Conservation (phyloP, 345 rosid genomes). For the Excoecaria agallocha region DNA sequence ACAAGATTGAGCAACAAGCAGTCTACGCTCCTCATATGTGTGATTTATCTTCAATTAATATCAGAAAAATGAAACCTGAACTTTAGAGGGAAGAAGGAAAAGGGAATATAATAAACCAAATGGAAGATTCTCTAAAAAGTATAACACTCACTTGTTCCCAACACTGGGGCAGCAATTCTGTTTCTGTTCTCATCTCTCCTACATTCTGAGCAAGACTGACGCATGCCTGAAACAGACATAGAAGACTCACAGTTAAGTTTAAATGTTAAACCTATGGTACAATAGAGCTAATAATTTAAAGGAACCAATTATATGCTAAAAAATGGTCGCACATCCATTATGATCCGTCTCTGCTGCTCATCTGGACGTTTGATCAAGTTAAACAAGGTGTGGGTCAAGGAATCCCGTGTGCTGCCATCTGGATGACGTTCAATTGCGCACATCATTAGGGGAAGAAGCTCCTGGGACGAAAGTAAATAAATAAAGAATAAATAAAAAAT, state of each 20-base stretch:
- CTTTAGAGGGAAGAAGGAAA: constrained; percentile 6
- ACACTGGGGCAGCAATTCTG: constrained; percentile 94
- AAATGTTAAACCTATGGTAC: constrained; percentile 6
- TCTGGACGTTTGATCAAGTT: constrained; percentile 97
- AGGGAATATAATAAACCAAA: constrained; percentile 13
- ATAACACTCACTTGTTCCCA: constrained; percentile 87
- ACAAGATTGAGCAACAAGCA: constrained; percentile 97
- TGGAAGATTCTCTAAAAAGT: constrained; percentile 20
- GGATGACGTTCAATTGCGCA: constrained; percentile 99
- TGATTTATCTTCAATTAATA: constrained; percentile 71
- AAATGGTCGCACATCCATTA: constrained; percentile 77
- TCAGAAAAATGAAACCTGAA: constrained; percentile 21
- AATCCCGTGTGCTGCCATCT: constrained; percentile 67
- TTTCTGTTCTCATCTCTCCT: constrained; percentile 97
- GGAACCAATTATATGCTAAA: constrained; percentile 14
- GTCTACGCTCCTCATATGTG: constrained; percentile 94
- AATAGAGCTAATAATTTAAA: constrained; percentile 22
- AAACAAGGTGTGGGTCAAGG: constrained; percentile 89
- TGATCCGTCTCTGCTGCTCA: constrained; percentile 89
- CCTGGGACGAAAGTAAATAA: constrained; percentile 40
- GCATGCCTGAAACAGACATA: constrained; percentile 67
- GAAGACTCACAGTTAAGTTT: constrained; percentile 25
- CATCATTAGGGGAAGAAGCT: constrained; percentile 96
- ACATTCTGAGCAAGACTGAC: constrained; percentile 91
- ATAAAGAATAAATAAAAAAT: neutral